Evolutionary conservation across 2,329 filamentous ascomycete genomes (phyloP).

Genomic region (Curvularia sp.): DNA sequence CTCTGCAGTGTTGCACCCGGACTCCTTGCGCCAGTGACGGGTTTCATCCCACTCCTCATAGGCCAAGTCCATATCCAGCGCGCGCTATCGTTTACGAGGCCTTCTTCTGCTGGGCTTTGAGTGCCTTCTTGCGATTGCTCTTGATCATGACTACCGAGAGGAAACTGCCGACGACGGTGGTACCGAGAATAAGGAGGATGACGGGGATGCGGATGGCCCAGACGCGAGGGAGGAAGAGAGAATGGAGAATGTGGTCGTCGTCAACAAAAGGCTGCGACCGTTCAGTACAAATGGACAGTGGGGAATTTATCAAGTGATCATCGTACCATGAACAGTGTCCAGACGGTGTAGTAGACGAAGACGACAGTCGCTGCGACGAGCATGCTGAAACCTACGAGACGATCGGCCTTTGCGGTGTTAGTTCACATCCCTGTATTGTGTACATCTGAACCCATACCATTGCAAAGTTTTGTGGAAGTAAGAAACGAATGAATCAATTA

Average conservation of each 20-base stretch:
- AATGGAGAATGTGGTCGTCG: slow-evolving; percentile 88
- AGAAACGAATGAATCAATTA: slow-evolving; percentile 28
- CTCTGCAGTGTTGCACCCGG: not conserved
- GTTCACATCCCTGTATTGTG: not conserved
- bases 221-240: slow-evolving; percentile 93
- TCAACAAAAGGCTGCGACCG: slow-evolving; percentile 88
- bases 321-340: slow-evolving; percentile 94
- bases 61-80: not conserved
- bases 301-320: not conserved
- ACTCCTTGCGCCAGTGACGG: not conserved
- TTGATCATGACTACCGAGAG: slow-evolving; percentile 97
- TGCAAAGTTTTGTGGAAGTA: slow-evolving; percentile 27
- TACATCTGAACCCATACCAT: slow-evolving; percentile 31
- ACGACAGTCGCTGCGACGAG: slow-evolving; percentile 74
- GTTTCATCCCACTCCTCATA: slow-evolving; percentile 5
- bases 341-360: slow-evolving; percentile 94
- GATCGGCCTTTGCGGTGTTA: slow-evolving; percentile 76
- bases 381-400: slow-evolving; percentile 78
- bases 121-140: slow-evolving; percentile 96
- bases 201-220: slow-evolving; percentile 99
- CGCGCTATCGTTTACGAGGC: slow-evolving; percentile 50
- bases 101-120: slow-evolving; percentile 95
- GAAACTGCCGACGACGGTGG: slow-evolving; percentile 94
- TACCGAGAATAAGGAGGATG: slow-evolving; percentile 90
- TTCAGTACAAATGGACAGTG: not conserved